These are phyloP conservation scores for Viola pubescens DNA, from an alignment of 441 rosid genomes.

Conservation along the genomic window DNA sequence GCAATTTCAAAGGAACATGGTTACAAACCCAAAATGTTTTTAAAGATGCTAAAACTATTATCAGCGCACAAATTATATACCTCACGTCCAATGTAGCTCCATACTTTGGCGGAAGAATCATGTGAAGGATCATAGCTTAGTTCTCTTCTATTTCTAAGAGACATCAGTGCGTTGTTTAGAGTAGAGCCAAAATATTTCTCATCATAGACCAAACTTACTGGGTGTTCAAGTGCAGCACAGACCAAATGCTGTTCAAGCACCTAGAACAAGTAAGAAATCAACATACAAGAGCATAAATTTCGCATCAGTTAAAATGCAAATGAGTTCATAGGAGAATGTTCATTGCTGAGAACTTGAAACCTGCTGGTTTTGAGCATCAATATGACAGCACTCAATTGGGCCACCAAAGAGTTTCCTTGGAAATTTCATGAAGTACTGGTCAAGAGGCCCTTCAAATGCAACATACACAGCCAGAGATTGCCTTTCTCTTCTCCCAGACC, in stretches of 20 bases:
- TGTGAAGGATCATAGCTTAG: conserved; percentile 43
- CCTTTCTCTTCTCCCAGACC: conserved; percentile 89
- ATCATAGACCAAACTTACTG: conserved; percentile 65
- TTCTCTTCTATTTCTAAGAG: conserved; percentile 54
- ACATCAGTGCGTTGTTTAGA: conserved; percentile 35
- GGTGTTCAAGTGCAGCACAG: conserved; percentile 86
- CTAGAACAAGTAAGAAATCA: conserved; percentile 34
- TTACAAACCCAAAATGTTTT: conserved; percentile 2
- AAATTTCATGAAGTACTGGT: conserved; percentile 84
- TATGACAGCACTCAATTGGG: conserved; percentile 80
- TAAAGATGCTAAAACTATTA: background rate
- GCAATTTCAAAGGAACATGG: conserved; percentile 6
- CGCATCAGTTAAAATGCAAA: conserved; percentile 10
- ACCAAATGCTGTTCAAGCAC: conserved; percentile 81
- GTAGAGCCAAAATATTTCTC: conserved; percentile 68
- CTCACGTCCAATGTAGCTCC: conserved; percentile 84
- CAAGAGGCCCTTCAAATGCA: conserved; percentile 79
- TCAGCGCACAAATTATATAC: conserved; percentile 26
- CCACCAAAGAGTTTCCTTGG: conserved; percentile 74
- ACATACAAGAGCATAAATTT: conserved; percentile 16
- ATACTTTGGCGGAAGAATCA: conserved; percentile 52
- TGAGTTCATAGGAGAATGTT: conserved; percentile 6
- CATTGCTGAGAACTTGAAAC: conserved; percentile 28
- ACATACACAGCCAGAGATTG: conserved; percentile 85
- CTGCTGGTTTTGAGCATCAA: conserved; percentile 80